Evolutionary conservation across 176 grass and related monocot genomes (phyloP).

Genomic region (Zea luxurians): DNA sequence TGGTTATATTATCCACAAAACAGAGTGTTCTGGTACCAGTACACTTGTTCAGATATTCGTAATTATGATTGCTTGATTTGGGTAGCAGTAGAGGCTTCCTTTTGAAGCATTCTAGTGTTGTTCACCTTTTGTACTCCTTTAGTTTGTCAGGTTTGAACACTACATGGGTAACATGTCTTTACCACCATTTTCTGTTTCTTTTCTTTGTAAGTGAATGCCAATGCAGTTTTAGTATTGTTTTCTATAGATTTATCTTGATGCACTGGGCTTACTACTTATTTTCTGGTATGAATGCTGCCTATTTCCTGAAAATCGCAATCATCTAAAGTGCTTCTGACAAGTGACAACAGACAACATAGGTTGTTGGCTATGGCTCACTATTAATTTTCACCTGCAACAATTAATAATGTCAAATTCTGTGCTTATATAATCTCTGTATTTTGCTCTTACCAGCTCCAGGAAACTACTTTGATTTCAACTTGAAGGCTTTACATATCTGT

Average conservation of each 20-base stretch:
- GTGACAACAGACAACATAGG: not conserved
- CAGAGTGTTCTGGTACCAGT: constrained; percentile 33
- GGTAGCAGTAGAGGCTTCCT: constrained; percentile 11
- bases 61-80: constrained; percentile 27
- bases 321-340: constrained; percentile 6
- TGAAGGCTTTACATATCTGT: not conserved
- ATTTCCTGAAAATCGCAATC: constrained; percentile 12
- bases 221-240: constrained; percentile 36
- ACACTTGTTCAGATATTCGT: constrained; percentile 22
- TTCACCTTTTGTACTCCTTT: constrained; percentile 33
- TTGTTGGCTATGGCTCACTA: not conserved
- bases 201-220: constrained; percentile 3
- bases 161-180: constrained; percentile 15
- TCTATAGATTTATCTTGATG: constrained; percentile 28
- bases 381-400: constrained; percentile 22
- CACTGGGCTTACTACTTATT: not conserved
- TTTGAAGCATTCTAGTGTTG: constrained; percentile 29
- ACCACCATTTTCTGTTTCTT: constrained; percentile 23
- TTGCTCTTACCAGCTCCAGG: not conserved
- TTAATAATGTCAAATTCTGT: not conserved
- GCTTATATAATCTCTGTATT: not conserved
- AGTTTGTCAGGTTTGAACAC: constrained; percentile 32
- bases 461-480: constrained; percentile 8
- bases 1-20: constrained; percentile 27
- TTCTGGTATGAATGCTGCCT: constrained; percentile 1